These are phyloP conservation scores for Kodamaea arcana DNA, from an alignment of 1,139 yeast genomes.

Conservation along the genomic window DNA sequence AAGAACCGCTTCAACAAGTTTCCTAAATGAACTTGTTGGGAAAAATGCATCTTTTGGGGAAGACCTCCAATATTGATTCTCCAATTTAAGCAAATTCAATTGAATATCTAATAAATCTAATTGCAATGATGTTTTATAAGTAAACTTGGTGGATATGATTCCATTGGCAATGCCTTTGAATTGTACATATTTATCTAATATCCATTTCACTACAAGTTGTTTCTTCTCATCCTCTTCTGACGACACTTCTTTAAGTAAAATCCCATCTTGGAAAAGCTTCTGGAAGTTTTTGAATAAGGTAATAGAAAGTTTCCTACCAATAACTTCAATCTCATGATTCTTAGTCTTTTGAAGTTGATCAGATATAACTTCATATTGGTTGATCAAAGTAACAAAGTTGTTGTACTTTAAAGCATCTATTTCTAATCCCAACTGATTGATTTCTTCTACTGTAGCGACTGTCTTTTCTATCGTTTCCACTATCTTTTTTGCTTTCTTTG, in stretches of 20 bases:
- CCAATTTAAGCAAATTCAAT: conserved; percentile 60
- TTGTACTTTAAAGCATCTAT: conserved; percentile 39
- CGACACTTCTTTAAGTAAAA: conserved; percentile 30
- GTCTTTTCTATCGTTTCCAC: not conserved
- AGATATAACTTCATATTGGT: conserved; percentile 29
- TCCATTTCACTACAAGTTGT: conserved; percentile 55
- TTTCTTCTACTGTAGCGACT: conserved; percentile 22
- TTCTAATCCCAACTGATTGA: conserved; percentile 29
- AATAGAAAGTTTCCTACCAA: conserved; percentile 49
- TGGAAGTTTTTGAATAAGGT: conserved; percentile 57
- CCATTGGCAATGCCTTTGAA: conserved; percentile 46
- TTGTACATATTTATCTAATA: conserved; percentile 53
- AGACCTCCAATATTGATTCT: conserved; percentile 51
- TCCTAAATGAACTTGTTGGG: conserved; percentile 53
- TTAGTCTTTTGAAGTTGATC: conserved; percentile 15
- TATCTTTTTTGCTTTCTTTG: conserved; percentile 7
- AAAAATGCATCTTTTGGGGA: conserved; percentile 51
- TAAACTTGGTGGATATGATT: conserved; percentile 32
- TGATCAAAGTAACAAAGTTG: conserved; percentile 44
- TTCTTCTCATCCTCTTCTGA: conserved; percentile 44
- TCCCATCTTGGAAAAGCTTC: conserved; percentile 46
- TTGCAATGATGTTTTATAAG: conserved; percentile 43
- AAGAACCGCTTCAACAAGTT: conserved; percentile 45
- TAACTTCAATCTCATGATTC: conserved; percentile 25
- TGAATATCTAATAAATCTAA: conserved; percentile 61